phyloP scores from a whole-genome alignment of 495 filamentous ascomycete species.

The Cenococcum geophilum region DNA sequence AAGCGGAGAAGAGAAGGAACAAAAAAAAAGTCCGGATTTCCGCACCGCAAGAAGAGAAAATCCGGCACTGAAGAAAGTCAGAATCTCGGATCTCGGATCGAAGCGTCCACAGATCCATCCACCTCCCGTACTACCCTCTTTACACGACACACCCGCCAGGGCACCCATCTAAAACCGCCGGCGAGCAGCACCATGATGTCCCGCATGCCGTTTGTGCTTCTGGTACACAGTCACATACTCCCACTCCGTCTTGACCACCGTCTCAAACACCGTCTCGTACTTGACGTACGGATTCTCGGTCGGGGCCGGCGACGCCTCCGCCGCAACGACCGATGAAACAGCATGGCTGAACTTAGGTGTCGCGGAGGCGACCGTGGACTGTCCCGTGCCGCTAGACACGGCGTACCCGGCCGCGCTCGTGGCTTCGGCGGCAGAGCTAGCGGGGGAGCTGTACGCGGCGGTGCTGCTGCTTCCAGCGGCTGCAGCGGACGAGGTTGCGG shows the following conservation, averaged over 20 bases:
- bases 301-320: constrained; percentile 9
- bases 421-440: not conserved
- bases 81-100: too few species aligned
- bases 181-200: too few species aligned
- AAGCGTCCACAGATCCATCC: too few species aligned
- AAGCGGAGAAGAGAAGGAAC: too few species aligned
- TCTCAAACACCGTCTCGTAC: constrained; percentile 15
- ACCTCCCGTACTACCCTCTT: constrained; percentile 1
- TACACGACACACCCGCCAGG: too few species aligned
- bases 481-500: not conserved
- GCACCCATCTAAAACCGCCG: too few species aligned
- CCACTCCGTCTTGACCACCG: constrained; percentile 19
- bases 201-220: not conserved
- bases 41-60: too few species aligned
- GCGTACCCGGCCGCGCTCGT: not conserved
- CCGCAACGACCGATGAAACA: not conserved
- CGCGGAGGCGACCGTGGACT: not conserved
- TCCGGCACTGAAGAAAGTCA: too few species aligned
- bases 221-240: constrained; percentile 15
- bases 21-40: too few species aligned
- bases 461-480: not conserved
- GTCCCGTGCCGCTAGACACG: too few species aligned
- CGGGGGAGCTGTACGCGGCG: not conserved
- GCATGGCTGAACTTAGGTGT: not conserved
- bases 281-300: constrained; percentile 8